Base-by-base conservation (phyloP, 2,329 filamentous ascomycete species). In the Aspergillus jensenii region DNA sequence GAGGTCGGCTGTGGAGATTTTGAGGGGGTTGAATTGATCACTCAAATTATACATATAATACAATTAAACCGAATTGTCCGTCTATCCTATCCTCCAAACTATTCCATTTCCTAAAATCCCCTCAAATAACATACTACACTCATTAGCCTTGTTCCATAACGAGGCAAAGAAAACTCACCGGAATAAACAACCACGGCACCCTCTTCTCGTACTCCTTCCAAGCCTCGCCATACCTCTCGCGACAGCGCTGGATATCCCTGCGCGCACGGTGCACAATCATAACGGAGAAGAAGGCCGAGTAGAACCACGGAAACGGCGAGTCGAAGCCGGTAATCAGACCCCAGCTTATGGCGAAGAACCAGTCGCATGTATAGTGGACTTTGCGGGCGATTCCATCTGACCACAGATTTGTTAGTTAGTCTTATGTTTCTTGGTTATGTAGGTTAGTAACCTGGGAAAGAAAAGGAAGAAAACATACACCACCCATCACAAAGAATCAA, bases 251-350 rank as follows among this genome's bases (percentile, higher is more conserved):
- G 58, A 93, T 90, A 71, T 96, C 91, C 56, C 91, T 81, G 59
- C 77, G 78, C 2, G 90, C 87, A 51, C 91, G 87, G 72, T 96
- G 91, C 6, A 86, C 78, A 67, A 95, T 93, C 90, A 93, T 93
- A 59, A 78, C 74, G 5, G 79, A 79, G 72, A 96, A 96, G 78
- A 96, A 96, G 14, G 89, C 76, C 0, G 90, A 87, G 72, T 95
- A 93, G 73, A 96, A 95, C 90, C 90, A 96, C 0, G 91, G 90
- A 73, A 93, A 92, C 0, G 90, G 90, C 67, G 87, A 90, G 8
- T 82, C 78, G 75, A 93, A 93, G 3, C 90, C 90, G 1, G 89
- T 91, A 62, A 93, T 87, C 12, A 93, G 73, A 9, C 87, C 90
- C 90, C 90, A 95, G 37, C 79, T 84, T 45, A 90, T 71, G 8